Conservation (phyloP, 225 moss, liverwort and hornwort genomes). For the Antitrichia curtipendula region DNA sequence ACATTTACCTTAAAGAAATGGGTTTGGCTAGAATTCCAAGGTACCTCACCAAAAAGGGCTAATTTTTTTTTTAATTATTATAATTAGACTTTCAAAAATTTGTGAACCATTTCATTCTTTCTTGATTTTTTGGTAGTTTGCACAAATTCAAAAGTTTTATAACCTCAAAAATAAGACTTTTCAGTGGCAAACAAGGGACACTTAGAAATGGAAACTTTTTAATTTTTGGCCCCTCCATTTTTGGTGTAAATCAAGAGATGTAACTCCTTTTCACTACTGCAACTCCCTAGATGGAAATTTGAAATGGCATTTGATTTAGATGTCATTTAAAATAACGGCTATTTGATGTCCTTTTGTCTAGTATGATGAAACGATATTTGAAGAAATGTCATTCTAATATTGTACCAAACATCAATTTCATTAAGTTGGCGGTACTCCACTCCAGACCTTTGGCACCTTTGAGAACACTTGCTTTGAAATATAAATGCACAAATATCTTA, state of each 20-base stretch:
- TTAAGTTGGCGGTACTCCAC: too few species aligned
- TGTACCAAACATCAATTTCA: too few species aligned
- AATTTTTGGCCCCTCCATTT: not conserved
- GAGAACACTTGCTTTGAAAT: too few species aligned
- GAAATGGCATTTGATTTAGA: not conserved
- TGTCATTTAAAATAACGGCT: rapidly evolving
- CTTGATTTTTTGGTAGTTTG: rapidly evolving
- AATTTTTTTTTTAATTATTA: too few species aligned
- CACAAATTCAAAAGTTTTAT: too few species aligned
- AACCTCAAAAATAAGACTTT: not conserved
- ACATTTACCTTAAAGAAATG: rapidly evolving
- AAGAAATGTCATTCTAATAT: too few species aligned
- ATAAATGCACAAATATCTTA: rapidly evolving
- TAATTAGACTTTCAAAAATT: too few species aligned
- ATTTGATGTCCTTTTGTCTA: not conserved
- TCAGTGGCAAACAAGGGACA: not conserved
- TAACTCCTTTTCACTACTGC: too few species aligned
- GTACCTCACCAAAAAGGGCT: rapidly evolving
- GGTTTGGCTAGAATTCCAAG: too few species aligned
- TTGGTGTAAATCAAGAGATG: not conserved
- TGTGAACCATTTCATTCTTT: not conserved
- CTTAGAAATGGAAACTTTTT: rapidly evolving
- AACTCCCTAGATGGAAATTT: not conserved
- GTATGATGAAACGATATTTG: not conserved
- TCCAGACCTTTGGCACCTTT: too few species aligned